Percentiles rank a stretch among this genome's conserved stretches.
Conservation (phyloP, 768 basidiomycete species). For the Leccinum incarnatum region DNA sequence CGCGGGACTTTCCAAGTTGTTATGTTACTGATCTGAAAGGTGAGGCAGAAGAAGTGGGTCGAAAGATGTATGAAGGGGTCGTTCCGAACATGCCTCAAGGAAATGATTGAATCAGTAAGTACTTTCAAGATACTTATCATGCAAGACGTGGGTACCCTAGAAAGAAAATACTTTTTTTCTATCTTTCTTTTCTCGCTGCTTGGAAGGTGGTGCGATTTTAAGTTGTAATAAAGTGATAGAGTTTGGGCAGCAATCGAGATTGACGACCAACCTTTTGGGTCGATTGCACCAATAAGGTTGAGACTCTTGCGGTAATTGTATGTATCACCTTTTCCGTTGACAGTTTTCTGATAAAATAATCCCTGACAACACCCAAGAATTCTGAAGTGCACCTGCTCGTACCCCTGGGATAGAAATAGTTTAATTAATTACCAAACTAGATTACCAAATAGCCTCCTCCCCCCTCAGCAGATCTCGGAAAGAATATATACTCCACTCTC, state of each 20-base stretch:
- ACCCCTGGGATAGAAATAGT: constrained; percentile 28
- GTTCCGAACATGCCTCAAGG: constrained; percentile 10
- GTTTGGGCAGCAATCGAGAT: constrained; percentile 45
- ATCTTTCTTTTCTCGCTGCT: constrained; percentile 1
- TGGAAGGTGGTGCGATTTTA: constrained; percentile 32
- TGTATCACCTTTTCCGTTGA: constrained; percentile 19
- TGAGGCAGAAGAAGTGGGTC: constrained; percentile 20
- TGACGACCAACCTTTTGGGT: constrained; percentile 41
- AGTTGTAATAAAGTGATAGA: constrained; percentile 57
- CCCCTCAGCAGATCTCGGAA: constrained; percentile 30
- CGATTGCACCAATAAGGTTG: constrained; percentile 37
- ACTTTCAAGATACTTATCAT: neutral
- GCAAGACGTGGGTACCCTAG: neutral
- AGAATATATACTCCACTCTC: constrained; percentile 31
- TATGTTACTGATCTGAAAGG: constrained; percentile 17
- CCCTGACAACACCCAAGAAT: constrained; percentile 8
- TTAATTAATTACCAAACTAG: constrained; percentile 38
- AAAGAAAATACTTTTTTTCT: neutral
- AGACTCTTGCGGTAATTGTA: constrained; percentile 25
- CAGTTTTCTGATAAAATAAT: constrained; percentile 29
- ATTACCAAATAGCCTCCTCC: constrained; percentile 29
- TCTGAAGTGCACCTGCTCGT: constrained; percentile 9
- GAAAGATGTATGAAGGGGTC: constrained; percentile 6
- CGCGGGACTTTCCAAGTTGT: constrained; percentile 20
- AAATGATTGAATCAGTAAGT: neutral